Conservation (phyloP, 2,329 filamentous ascomycete species). For the Rhinocladiella similis region DNA sequence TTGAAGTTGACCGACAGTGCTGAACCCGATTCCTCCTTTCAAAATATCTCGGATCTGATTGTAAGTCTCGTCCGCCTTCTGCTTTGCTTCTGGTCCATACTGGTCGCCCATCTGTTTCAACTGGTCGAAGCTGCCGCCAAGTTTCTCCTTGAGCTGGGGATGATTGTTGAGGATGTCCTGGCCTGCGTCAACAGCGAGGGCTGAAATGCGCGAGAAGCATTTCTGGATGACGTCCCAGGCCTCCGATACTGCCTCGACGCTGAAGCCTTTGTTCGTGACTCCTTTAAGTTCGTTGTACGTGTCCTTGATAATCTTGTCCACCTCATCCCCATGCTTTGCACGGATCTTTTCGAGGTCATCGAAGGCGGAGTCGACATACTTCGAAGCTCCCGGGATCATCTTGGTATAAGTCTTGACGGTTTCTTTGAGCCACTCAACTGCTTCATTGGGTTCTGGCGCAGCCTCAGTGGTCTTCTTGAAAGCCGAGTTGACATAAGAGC, state of each 20-base stretch:
- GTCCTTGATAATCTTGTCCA: conserved; percentile 66
- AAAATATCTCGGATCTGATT: conserved; percentile 64
- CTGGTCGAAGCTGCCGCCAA: conserved; percentile 67
- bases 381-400: conserved; percentile 69
- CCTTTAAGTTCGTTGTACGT: conserved; percentile 68
- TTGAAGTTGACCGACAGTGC: conserved; percentile 54
- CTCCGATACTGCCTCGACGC: conserved; percentile 61
- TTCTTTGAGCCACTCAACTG: conserved; percentile 64
- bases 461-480: conserved; percentile 61
- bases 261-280: conserved; percentile 62
- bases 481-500: conserved; percentile 61
- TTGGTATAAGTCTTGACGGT: conserved; percentile 68
- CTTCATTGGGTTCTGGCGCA: conserved; percentile 67
- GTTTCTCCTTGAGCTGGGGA: conserved; percentile 69
- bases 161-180: conserved; percentile 71
- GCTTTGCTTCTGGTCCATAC: conserved; percentile 74
- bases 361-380: conserved; percentile 69
- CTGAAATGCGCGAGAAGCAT: conserved; percentile 59
- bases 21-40: conserved; percentile 58
- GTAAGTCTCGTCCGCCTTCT: conserved; percentile 73
- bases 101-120: conserved; percentile 68
- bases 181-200: conserved; percentile 63
- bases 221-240: conserved; percentile 65
- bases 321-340: conserved; percentile 67
- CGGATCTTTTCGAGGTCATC: conserved; percentile 69